Conservation (phyloP, 2,329 filamentous ascomycete genomes). For the Immersiporthe knoxdaviesiana region DNA sequence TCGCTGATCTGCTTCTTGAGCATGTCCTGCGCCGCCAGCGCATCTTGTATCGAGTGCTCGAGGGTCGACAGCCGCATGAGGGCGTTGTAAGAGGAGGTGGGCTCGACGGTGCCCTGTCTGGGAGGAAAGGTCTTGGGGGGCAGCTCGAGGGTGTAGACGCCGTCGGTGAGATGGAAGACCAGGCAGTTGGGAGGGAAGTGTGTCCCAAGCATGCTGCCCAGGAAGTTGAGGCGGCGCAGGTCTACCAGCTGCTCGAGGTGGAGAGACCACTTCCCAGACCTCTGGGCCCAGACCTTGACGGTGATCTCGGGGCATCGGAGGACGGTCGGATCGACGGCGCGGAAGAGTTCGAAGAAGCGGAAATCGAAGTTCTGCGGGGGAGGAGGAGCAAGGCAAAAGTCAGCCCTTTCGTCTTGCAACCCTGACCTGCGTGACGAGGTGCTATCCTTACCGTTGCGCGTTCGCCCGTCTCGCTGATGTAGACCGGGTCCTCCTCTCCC, state of each 20-base stretch:
- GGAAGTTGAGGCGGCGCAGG: conserved; percentile 74
- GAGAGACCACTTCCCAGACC: conserved; percentile 58
- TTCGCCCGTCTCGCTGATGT: conserved; percentile 81
- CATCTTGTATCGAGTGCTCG: conserved; percentile 89
- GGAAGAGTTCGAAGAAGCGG: conserved; percentile 76
- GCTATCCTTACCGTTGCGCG: conserved; percentile 65
- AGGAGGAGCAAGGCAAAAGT: conserved; percentile 10
- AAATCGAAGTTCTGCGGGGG: conserved; percentile 95
- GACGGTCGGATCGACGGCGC: conserved; percentile 60
- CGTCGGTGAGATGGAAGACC: conserved; percentile 83
- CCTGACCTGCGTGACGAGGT: not conserved
- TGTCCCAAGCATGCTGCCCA: conserved; percentile 72
- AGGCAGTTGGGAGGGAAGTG: conserved; percentile 81
- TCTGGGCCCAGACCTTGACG: conserved; percentile 75
- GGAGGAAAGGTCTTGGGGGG: conserved; percentile 54
- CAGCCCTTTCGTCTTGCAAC: conserved; percentile 25
- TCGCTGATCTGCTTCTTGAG: conserved; percentile 79
- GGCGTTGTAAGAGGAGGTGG: conserved; percentile 82
- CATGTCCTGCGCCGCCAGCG: conserved; percentile 73
- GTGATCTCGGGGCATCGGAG: conserved; percentile 68
- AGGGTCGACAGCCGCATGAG: conserved; percentile 87
- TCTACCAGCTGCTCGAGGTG: conserved; percentile 75
- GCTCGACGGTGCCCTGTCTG: conserved; percentile 54
- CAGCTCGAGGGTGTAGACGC: conserved; percentile 81
- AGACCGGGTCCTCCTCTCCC: conserved; percentile 72